A percentile compares a stretch with the other conserved stretches of the same genome.
Evolutionary conservation across 371 early-diverging fungal species (phyloP).

Genomic region (Actinomucor elegans): DNA sequence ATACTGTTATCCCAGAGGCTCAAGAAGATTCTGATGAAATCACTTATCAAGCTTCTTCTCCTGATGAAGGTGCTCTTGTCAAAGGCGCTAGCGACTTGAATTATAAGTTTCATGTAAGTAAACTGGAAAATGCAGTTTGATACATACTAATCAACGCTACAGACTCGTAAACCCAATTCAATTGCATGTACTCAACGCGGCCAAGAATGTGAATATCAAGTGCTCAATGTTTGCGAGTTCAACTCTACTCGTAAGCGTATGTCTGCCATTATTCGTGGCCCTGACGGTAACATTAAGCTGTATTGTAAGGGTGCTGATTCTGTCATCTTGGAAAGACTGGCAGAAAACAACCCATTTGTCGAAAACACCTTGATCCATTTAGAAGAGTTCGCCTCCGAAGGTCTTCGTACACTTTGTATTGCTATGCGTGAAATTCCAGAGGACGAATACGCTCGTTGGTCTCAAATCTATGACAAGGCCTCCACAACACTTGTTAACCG

Average conservation of each 20-base stretch:
- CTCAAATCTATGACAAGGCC: slow-evolving; percentile 82
- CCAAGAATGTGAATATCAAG: slow-evolving; percentile 73
- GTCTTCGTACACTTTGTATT: slow-evolving; percentile 92
- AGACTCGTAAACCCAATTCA: slow-evolving; percentile 87
- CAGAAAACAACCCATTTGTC: slow-evolving; percentile 75
- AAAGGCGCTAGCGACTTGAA: slow-evolving; percentile 72
- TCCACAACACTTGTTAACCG: slow-evolving; percentile 89
- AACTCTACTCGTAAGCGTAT: slow-evolving; percentile 97
- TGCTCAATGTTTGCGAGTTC: slow-evolving; percentile 95
- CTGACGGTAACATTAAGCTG: slow-evolving; percentile 88
- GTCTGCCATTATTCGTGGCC: slow-evolving; percentile 90
- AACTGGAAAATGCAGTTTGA: no score
- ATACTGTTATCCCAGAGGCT: slow-evolving; percentile 95
- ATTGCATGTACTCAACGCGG: slow-evolving; percentile 75
- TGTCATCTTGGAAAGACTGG: slow-evolving; percentile 92
- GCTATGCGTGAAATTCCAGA: slow-evolving; percentile 90
- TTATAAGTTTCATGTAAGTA: slow-evolving; percentile 58
- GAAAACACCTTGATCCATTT: slow-evolving; percentile 75
- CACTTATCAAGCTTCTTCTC: slow-evolving; percentile 87
- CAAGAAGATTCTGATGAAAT: slow-evolving; percentile 70
- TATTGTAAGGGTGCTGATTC: slow-evolving; percentile 99
- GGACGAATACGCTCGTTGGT: slow-evolving; percentile 88
- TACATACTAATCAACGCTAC: slow-evolving; percentile 10
- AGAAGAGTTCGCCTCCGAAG: slow-evolving; percentile 89
- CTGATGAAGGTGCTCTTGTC: slow-evolving; percentile 91